Evolutionary conservation across 257 asterid genomes (phyloP).

Genomic region (Ligustrum vulgare): DNA sequence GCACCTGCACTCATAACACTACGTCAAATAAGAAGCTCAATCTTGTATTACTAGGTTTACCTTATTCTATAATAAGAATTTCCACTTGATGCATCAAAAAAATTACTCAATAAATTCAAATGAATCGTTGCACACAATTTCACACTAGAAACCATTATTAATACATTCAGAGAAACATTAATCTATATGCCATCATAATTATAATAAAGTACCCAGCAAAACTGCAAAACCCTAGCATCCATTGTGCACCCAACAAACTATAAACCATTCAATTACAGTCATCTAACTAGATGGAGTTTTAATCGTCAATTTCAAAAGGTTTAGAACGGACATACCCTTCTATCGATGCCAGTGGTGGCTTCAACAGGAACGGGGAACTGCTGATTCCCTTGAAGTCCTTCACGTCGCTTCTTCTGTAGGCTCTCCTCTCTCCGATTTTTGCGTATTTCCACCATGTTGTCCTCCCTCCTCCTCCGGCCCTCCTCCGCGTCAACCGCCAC

Average conservation of each 20-base stretch:
- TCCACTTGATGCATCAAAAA: background rate
- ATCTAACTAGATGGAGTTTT: background rate
- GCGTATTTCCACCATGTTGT: conserved; percentile 91
- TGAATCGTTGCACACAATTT: background rate
- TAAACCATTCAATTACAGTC: conserved; percentile 13
- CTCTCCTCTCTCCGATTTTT: conserved; percentile 85
- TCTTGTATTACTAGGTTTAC: background rate
- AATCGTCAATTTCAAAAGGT: background rate
- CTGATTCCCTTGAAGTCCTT: conserved; percentile 46
- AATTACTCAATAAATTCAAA: background rate
- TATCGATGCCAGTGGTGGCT: conserved; percentile 43
- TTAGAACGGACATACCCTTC: conserved; percentile 48
- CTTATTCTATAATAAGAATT: background rate
- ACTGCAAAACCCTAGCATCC: conserved; percentile 20
- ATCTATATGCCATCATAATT: background rate
- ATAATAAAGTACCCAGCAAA: background rate
- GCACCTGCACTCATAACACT: conserved; percentile 34
- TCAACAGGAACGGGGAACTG: conserved; percentile 50
- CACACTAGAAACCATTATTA: background rate
- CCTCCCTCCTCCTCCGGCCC: conserved; percentile 92
- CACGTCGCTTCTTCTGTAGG: conserved; percentile 92
- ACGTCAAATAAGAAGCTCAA: background rate
- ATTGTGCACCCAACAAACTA: background rate
- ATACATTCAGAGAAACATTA: background rate
- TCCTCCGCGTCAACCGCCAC: conserved; percentile 93